Conservation (phyloP, 164 flowering plant genomes). For the Vitis rotundifolia region DNA sequence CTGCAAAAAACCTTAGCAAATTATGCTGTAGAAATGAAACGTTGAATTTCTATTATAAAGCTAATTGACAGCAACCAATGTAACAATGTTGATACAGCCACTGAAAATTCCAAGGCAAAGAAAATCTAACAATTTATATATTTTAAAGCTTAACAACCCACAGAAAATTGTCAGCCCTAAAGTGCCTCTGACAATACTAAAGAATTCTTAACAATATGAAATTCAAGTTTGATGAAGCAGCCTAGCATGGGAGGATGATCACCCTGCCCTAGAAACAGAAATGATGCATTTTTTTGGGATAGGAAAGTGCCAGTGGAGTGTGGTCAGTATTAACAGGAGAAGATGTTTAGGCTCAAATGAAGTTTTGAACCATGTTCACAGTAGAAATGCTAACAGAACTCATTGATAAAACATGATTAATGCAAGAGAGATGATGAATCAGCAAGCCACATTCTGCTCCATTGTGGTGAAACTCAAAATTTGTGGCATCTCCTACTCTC, state of each 20-base stretch:
- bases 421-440: no score
- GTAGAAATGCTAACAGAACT: neutral
- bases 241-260: neutral
- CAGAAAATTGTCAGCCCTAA: neutral
- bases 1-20: conserved; percentile 34
- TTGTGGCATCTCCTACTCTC: no score
- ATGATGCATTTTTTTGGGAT: neutral
- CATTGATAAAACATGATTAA: no score
- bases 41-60: neutral
- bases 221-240: neutral
- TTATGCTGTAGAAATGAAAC: neutral
- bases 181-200: neutral
- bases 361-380: neutral
- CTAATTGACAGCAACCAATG: neutral
- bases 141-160: neutral
- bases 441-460: no score
- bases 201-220: neutral
- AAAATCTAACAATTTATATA: neutral
- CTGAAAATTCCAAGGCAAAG: neutral
- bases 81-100: neutral
- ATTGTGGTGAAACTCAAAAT: no score
- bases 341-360: neutral
- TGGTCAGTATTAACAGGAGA: neutral
- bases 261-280: neutral
- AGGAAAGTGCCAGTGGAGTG: neutral